Base-by-base conservation (phyloP, 2,329 filamentous ascomycete species). In the Hysterium pulicare region DNA sequence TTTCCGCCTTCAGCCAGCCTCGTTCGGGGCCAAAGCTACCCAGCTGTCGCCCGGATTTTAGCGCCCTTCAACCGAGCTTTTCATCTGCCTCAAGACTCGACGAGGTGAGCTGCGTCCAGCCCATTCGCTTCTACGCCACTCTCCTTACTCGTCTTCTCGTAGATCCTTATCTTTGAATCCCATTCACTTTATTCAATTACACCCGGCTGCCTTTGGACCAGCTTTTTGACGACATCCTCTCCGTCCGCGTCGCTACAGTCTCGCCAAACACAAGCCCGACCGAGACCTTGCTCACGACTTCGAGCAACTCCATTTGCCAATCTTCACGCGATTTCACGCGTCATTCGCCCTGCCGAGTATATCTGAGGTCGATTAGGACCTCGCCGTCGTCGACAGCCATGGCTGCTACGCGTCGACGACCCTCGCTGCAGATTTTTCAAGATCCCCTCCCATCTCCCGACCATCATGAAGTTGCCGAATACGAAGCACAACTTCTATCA, bases 361-460 rank as follows among this genome's bases (percentile, higher is more conserved):
- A 59, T 59, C 58, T 55, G 54, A 58, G 55, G 44, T 52, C 55
- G 45, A 54, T 44, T 38, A 40, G 44, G 51, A 45, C 61, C 55
- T 51, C 48, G 48, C 40, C 47, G 49, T 50, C 49, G 44, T 45
- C 54, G 50, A 51, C 54, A 53, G 58, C 58, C 49, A 77, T 76
- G 74, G 69, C 73, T 64, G 71, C 75, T 66, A 77, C 76, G 75
- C 77, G 76, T 74, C 74, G 72, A 56, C 72, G 73, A 58, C 64
- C 68, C 50, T 67, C 71, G 55, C 66, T 82, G 66, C 74, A 81
- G 57, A 77, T 80, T 62, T 80, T 77, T 61, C 73, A 82, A 61
- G 78, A 83, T 65, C 68, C 73, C 45, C 65, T 71, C 46, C 33
- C 59, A 54, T 61, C 67, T 53, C 64, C 66, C 42, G 66, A 71